Base-by-base conservation (phyloP, 2,329 filamentous ascomycete species). In the Eurotiales sp. region DNA sequence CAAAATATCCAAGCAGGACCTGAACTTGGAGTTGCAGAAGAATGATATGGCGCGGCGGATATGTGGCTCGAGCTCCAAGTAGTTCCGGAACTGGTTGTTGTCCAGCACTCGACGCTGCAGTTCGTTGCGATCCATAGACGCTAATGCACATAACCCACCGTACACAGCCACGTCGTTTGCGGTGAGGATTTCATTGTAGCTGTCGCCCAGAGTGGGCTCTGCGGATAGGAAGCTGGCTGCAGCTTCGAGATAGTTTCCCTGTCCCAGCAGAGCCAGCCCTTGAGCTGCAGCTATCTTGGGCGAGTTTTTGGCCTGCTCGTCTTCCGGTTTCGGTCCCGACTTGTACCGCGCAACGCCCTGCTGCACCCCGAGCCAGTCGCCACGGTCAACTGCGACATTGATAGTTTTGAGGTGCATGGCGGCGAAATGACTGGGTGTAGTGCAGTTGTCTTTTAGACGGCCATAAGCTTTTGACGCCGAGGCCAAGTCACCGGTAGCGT, bases 151-250 rank as follows among this genome's bases (percentile, higher is more conserved):
- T 21, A 99, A 81, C 4, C 89, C 91, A 44, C 92, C 93, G 61
- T 97, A 99, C 8, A 93, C 81, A 17, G 93, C 92, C 19, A 99
- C 77, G 61, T 99, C 93, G 64, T 96, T 96, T 6, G 85, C 80
- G 23, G 84, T 90, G 41, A 89, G 77, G 22, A 95, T 78, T 46
- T 88, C 81, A 55, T 83, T 87, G 67, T 87, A 87, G 53, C 73
- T 76, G 62, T 79, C 69, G 53, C 70, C 69, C 60, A 83, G 65
- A 63, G 74, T 77, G 64, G 79, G 75, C 32, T 88, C 82, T 1
- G 82, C 80, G 11, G 76, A 69, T 7, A 95, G 73, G 65, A 99
- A 95, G 52, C 73, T 75, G 44, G 74, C 77, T 0, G 92, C 90
- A 4, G 92, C 90, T 0, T 87, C 83, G 22, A 70, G 65, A 61